A percentile compares a stretch with the other conserved stretches of the same genome.
Conservation (phyloP, 2,329 filamentous ascomycete species). For the Torrubiella hemipterigena region DNA sequence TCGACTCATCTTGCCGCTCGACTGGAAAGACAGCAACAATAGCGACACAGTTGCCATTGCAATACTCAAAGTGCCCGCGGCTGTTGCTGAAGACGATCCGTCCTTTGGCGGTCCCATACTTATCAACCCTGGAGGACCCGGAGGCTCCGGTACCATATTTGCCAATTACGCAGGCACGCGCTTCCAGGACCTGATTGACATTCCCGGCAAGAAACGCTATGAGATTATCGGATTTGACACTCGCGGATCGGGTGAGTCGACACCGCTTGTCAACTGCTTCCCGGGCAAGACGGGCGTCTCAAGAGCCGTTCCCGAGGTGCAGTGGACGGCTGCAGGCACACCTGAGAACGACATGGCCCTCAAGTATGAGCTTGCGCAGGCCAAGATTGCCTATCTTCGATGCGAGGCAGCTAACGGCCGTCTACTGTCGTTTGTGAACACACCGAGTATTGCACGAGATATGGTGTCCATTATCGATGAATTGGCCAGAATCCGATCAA, state of each 20-base stretch:
- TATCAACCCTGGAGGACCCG: constrained; percentile 32
- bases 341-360: constrained; percentile 12
- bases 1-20: constrained; percentile 27
- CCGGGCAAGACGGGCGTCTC: constrained; percentile 13
- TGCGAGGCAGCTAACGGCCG: constrained; percentile 16
- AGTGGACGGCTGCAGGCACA: constrained; percentile 18
- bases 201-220: constrained; percentile 19
- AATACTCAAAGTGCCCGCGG: constrained; percentile 26
- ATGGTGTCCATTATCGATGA: constrained; percentile 30
- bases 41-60: constrained; percentile 23
- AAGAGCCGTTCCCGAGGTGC: constrained; percentile 15
- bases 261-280: constrained; percentile 27
- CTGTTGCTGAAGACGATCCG: constrained; percentile 22
- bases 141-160: constrained; percentile 24
- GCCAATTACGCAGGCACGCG: constrained; percentile 12
- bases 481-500: background rate
- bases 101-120: constrained; percentile 29
- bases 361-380: constrained; percentile 14
- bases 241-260: constrained; percentile 24
- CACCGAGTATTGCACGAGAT: constrained; percentile 26
- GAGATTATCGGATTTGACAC: constrained; percentile 33
- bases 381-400: constrained; percentile 14
- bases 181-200: constrained; percentile 17
- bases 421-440: constrained; percentile 21
- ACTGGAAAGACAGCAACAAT: constrained; percentile 23